Evolutionary conservation across 2,329 filamentous ascomycete genomes (phyloP).

Genomic region (Nothomitra cinnamomea): DNA sequence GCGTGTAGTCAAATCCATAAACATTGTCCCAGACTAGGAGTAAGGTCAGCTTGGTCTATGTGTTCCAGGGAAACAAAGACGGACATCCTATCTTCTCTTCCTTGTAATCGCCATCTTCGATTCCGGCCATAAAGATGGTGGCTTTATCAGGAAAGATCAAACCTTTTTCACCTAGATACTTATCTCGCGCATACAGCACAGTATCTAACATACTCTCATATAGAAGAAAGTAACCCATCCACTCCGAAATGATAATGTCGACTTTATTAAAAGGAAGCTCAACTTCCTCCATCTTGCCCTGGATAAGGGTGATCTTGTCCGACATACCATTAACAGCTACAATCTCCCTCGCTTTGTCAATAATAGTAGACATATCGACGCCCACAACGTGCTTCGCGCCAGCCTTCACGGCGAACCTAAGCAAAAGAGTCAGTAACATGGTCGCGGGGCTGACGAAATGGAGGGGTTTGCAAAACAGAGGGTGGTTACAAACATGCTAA

Average conservation of each 20-base stretch:
- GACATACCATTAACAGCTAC: conserved; percentile 81
- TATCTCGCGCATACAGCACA: conserved; percentile 88
- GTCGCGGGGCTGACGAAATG: not conserved
- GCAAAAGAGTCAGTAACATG: conserved; percentile 5
- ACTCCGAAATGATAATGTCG: conserved; percentile 99
- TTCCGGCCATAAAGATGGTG: conserved; percentile 89
- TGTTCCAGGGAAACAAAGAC: conserved; percentile 20
- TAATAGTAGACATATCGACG: conserved; percentile 99
- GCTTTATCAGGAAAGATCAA: conserved; percentile 98
- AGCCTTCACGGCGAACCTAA: conserved; percentile 88
- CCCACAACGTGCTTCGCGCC: conserved; percentile 97
- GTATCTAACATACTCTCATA: conserved; percentile 99
- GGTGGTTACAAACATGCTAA: conserved; percentile 66
- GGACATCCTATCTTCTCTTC: conserved; percentile 98
- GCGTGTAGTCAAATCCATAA: conserved; percentile 92
- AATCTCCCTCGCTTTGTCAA: conserved; percentile 94
- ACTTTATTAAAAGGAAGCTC: conserved; percentile 84
- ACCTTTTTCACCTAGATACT: conserved; percentile 70
- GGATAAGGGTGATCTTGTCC: conserved; percentile 91
- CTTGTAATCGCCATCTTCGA: conserved; percentile 98
- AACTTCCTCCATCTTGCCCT: conserved; percentile 99
- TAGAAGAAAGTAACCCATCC: conserved; percentile 99
- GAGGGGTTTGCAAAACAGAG: conserved; percentile 8
- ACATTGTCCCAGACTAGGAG: conserved; percentile 91
- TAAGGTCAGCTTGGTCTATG: not conserved